Evolutionary conservation across 1,284 basidiomycete genomes (phyloP).

Genomic region (Entoloma clypeatum): DNA sequence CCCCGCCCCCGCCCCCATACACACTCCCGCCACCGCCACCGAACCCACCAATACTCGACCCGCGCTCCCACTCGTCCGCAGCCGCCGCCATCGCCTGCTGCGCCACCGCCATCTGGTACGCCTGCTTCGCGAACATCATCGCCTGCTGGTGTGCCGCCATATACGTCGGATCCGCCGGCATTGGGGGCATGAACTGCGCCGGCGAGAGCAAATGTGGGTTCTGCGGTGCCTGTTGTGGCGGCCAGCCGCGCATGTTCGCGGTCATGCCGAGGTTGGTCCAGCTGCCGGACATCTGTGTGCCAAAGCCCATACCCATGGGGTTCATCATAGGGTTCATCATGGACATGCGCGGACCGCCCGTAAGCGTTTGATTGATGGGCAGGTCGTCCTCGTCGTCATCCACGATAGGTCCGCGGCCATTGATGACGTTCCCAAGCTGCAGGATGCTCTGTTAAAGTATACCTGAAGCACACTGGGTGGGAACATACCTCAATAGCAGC

Average conservation of each 20-base stretch:
- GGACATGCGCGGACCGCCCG: conserved; percentile 32
- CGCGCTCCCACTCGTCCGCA: conserved; percentile 82
- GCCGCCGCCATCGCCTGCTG: conserved; percentile 81
- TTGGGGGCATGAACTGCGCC: conserved; percentile 47
- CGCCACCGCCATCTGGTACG: conserved; percentile 80
- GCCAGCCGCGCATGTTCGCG: conserved; percentile 21
- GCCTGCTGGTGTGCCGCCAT: conserved; percentile 76
- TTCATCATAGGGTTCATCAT: conserved; percentile 51
- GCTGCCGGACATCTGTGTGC: conserved; percentile 13
- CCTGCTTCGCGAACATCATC: conserved; percentile 77
- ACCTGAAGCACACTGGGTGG: too few relatives aligned
- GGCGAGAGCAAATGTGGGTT: conserved; percentile 36
- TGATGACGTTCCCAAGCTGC: conserved; percentile 77
- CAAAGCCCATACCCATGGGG: conserved; percentile 33
- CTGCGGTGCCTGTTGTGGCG: conserved; percentile 18
- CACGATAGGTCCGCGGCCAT: conserved; percentile 61
- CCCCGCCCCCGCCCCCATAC: conserved; percentile 37
- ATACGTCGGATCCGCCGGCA: conserved; percentile 52
- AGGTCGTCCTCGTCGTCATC: conserved; percentile 52
- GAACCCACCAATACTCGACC: conserved; percentile 52
- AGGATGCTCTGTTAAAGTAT: too few relatives aligned
- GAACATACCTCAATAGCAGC: conserved; percentile 74
- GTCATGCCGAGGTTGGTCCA: conserved; percentile 22
- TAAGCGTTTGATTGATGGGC: conserved; percentile 41
- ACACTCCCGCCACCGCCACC: conserved; percentile 33